Base-by-base conservation (phyloP, 2,329 filamentous ascomycete species). In the Fulvia fulva region DNA sequence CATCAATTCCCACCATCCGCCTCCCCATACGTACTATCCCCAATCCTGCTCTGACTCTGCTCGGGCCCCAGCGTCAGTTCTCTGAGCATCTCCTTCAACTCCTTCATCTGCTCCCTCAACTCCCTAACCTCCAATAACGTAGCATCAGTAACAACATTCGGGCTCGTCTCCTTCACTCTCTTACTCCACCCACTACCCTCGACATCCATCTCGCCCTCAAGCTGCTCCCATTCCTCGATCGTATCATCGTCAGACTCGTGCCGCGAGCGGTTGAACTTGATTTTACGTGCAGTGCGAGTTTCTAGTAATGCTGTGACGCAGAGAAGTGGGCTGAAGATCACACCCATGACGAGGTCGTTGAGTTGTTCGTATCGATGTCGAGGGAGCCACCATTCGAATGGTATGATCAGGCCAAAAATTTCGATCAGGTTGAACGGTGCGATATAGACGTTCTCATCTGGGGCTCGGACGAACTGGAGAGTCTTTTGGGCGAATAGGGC, bases 391-490 rank as follows among this genome's bases (percentile, higher is more conserved):
- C 94, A 99, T 78, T 97, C 94, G 54, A 96, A 87, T 0, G 90
- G 90, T 0, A 95, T 70, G 41, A 89, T 83, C 2, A 97, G 82
- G 60, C 84, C 78, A 61, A 96, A 80, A 19, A 97, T 86, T 73
- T 99, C 94, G 60, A 99, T 83, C 1, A 99, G 81, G 73, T 99
- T 99, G 75, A 99, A 89, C 0, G 94, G 94, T 0, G 94, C 87
- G 68, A 99, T 96, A 76, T 94, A 99, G 56, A 99, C 94, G 67
- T 99, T 99, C 74, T 99, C 94, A 68, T 99, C 94, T 0, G 94
- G 94, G 0, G 94, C 94, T 51, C 94, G 90, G 19, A 97, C 90
- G 69, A 97, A 99, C 69, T 96, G 91, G 83, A 97, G 90, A 0
- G 94, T 97, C 76, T 96, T 96, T 66, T 95, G 89, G 0, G 90